These are phyloP conservation scores for Marasmius fiardii DNA, from an alignment of 1,284 basidiomycete genomes.

Conservation along the genomic window DNA sequence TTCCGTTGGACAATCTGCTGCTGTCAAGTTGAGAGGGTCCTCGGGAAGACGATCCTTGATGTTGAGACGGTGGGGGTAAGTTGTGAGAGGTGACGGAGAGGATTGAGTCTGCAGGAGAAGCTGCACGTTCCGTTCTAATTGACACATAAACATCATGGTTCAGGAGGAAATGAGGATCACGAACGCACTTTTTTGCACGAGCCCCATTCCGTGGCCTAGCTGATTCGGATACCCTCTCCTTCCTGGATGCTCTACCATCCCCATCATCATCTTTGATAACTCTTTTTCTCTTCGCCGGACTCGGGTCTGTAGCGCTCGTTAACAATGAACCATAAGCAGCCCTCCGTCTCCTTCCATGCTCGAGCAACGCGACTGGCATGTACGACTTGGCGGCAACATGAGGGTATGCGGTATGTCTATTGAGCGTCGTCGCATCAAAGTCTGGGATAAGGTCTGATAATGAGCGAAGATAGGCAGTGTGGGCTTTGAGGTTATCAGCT, in stretches of 20 bases:
- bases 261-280: slow-evolving; percentile 56
- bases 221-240: slow-evolving; percentile 40
- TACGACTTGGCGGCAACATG: slow-evolving; percentile 66
- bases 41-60: slow-evolving; percentile 21
- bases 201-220: slow-evolving; percentile 46
- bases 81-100: slow-evolving; percentile 64
- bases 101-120: slow-evolving; percentile 70
- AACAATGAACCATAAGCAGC: slow-evolving; percentile 46
- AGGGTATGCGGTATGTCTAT: slow-evolving; percentile 67
- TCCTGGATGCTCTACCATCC: slow-evolving; percentile 45
- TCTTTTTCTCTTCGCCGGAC: slow-evolving; percentile 62
- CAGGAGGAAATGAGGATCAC: slow-evolving; percentile 8
- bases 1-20: slow-evolving; percentile 27
- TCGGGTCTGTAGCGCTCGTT: slow-evolving; percentile 43
- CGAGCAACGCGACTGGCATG: slow-evolving; percentile 54
- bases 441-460: slow-evolving; percentile 66
- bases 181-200: slow-evolving; percentile 57
- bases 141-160: slow-evolving; percentile 8
- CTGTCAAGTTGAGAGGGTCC: slow-evolving; percentile 21
- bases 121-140: slow-evolving; percentile 52
- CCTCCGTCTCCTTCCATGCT: slow-evolving; percentile 57
- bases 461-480: slow-evolving; percentile 65
- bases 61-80: slow-evolving; percentile 27
- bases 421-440: slow-evolving; percentile 58
- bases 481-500: slow-evolving; percentile 82